Conservation (phyloP, 2,329 filamentous ascomycete genomes). For the Claviceps sp. region DNA sequence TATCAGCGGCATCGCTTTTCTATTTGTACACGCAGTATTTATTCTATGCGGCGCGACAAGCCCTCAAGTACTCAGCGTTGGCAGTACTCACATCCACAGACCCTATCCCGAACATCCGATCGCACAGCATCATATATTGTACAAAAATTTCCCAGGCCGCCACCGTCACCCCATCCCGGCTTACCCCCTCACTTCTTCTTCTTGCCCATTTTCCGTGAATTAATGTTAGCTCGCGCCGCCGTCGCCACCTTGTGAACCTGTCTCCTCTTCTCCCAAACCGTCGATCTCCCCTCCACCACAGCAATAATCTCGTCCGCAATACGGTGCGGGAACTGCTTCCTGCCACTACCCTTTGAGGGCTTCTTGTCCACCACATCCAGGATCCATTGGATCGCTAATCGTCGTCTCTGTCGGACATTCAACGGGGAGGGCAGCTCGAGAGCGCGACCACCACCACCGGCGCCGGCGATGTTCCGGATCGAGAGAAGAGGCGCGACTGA, state of each 20-base stretch:
- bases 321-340: constrained; percentile 58
- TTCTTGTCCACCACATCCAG: constrained; percentile 70
- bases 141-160: neutral
- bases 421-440: constrained; percentile 76
- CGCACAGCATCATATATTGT: neutral
- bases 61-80: too few species aligned
- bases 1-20: too few species aligned
- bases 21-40: too few species aligned
- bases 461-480: constrained; percentile 60
- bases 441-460: constrained; percentile 73
- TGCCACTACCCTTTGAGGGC: constrained; percentile 56
- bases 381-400: constrained; percentile 79
- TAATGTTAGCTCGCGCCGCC: constrained; percentile 60
- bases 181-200: constrained; percentile 13
- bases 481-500: constrained; percentile 81
- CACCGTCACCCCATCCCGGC: too few species aligned
- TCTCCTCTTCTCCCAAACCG: constrained; percentile 71
- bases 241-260: constrained; percentile 71
- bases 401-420: constrained; percentile 57
- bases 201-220: constrained; percentile 24
- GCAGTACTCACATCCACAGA: too few species aligned
- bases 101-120: too few species aligned
- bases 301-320: constrained; percentile 78
- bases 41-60: too few species aligned
- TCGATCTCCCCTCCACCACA: constrained; percentile 74